Evolutionary conservation across 345 rosid genomes (phyloP), one percentile per base, ranked within the genome.

Genomic region (Citrus inodora): DNA sequence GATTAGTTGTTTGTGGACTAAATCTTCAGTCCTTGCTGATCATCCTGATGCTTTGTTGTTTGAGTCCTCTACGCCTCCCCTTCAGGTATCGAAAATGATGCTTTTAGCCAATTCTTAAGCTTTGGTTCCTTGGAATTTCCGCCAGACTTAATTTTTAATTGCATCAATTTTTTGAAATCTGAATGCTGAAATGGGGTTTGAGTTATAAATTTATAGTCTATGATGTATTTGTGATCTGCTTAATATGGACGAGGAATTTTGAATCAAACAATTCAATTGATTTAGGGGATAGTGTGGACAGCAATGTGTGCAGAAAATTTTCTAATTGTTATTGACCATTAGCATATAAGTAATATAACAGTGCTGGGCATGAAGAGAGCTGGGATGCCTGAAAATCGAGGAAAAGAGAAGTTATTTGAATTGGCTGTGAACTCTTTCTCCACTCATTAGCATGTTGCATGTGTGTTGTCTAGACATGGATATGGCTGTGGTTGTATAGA

Each of bases 1-100:
- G 72, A 84, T 92, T 91, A 93, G 89, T 78, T 95, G 99, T 83
- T 79, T 92, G 84, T 95, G 99, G 99, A 92, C 98, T 16, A 95
- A 93, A 88, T 95, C 99, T 73, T n/a, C 92, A 1, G 91, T 90
- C 87, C 90, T 95, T 65, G 90, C 89, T 74, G 97, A 92, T 86
- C 84, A 87, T n/a, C 99, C 98, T 51, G 98, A 93, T 75, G 95
- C 95, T 68, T 78, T 92, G 85, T 79, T 95, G 84, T 95, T 92
- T 42, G 98, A 95, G 80, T 89, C 98, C 7, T 77, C 90, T 4
- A 88, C 90, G 42, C 98, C 99, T 81, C 95, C 99, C 58, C 25
- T 76, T 48, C 91, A 80, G 96, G 99, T 95, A 79, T 19, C 19
- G 3, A 32, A 61, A 11, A 48, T 35, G 16, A 5, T 16, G 11